Evolutionary conservation across 2,329 filamentous ascomycete genomes (phyloP).

Genomic region (Aspergillus brasiliensis): DNA sequence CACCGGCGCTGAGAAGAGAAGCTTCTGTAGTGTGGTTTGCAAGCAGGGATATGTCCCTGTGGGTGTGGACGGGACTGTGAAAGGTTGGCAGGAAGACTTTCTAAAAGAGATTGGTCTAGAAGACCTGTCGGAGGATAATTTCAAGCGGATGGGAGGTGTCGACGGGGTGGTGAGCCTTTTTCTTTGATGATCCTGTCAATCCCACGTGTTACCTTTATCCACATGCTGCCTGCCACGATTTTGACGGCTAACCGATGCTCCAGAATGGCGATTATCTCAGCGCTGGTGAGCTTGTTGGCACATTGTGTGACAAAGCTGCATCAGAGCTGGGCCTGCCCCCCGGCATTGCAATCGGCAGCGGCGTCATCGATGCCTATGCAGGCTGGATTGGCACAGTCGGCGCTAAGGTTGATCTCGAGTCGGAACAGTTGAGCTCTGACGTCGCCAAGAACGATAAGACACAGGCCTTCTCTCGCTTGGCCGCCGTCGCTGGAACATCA

Average conservation of each 20-base stretch:
- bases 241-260: conserved; percentile 13
- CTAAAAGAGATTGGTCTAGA: conserved; percentile 81
- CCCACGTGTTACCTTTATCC: neutral
- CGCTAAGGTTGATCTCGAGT: conserved; percentile 79
- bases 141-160: conserved; percentile 91
- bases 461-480: conserved; percentile 89
- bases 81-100: conserved; percentile 98
- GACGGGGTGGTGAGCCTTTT: conserved; percentile 79
- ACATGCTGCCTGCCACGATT: neutral
- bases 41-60: conserved; percentile 97
- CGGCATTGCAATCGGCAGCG: conserved; percentile 90
- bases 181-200: conserved; percentile 9
- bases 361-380: conserved; percentile 97
- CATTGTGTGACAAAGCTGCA: conserved; percentile 79
- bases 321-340: conserved; percentile 78
- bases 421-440: conserved; percentile 67
- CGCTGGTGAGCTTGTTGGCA: conserved; percentile 87
- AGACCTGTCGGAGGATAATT: conserved; percentile 81
- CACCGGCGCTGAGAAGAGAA: conserved; percentile 86
- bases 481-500: conserved; percentile 92
- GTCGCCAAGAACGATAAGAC: conserved; percentile 80
- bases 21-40: conserved; percentile 94
- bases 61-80: conserved; percentile 95
- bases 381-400: conserved; percentile 99
- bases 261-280: conserved; percentile 91